Percentiles rank a stretch among this genome's conserved stretches.
Conservation (phyloP, 192 early-diverging fungal genomes). For the Entrophospora sp. region DNA sequence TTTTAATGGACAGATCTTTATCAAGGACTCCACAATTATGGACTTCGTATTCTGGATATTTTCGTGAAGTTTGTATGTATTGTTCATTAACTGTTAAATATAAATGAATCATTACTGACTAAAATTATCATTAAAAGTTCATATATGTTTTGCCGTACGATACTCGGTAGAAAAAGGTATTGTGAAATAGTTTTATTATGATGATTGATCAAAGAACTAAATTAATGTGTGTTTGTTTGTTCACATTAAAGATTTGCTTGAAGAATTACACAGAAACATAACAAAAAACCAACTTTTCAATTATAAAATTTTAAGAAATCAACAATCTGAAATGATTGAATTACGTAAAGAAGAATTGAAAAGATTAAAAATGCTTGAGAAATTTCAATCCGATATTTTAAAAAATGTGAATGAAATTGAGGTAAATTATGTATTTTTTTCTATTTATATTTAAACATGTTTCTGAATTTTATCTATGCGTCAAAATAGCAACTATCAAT, state of each 20-base stretch:
- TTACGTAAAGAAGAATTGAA: conserved; percentile 17
- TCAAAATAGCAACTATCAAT: neutral
- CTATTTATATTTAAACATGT: neutral
- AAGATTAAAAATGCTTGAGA: neutral
- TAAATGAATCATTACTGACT: neutral
- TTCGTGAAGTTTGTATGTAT: conserved; percentile 29
- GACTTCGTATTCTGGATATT: conserved; percentile 36
- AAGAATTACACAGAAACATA: conserved; percentile 17
- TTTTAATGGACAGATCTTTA: conserved; percentile 27
- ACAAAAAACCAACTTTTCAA: conserved; percentile 1
- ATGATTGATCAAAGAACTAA: neutral
- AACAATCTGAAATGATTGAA: neutral
- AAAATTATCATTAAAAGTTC: neutral
- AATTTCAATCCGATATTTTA: neutral
- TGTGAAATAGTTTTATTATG: neutral
- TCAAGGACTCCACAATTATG: conserved; percentile 30
- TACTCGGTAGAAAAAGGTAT: conserved; percentile 29
- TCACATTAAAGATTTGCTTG: neutral
- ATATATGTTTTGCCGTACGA: conserved; percentile 30
- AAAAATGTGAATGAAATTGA: neutral
- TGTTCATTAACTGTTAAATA: neutral
- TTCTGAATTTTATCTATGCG: neutral
- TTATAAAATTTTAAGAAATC: neutral
- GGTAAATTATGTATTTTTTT: neutral
- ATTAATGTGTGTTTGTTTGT: neutral